phyloP scores from a whole-genome alignment of 345 rosid genomes.

The Murraya koenigii region DNA sequence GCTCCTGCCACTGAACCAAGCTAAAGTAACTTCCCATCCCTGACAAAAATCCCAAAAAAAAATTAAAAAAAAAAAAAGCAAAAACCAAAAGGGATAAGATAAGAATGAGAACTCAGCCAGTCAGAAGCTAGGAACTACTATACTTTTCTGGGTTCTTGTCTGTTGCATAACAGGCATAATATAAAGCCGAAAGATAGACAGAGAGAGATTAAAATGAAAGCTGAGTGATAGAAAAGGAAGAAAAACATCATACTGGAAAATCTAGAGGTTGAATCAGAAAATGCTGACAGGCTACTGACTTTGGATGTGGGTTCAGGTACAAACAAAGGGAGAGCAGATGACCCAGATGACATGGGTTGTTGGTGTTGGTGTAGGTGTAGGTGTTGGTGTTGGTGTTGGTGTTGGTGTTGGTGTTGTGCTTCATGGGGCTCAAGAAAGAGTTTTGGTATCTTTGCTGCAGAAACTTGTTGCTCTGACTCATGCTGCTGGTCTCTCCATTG shows the following conservation, averaged over 20 bases:
- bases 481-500: constrained; percentile 83
- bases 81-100: not conserved
- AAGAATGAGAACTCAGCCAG: not conserved
- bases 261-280: constrained; percentile 49
- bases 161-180: not conserved
- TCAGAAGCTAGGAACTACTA: not conserved
- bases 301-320: constrained; percentile 54
- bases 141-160: not conserved
- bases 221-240: not conserved
- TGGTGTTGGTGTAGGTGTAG: constrained; percentile 25
- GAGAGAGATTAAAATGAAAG: not conserved
- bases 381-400: constrained; percentile 23
- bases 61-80: not conserved
- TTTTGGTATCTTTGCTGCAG: constrained; percentile 73
- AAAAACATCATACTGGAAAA: constrained; percentile 44
- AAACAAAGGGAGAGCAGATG: constrained; percentile 78
- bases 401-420: constrained; percentile 19
- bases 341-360: constrained; percentile 33
- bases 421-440: constrained; percentile 43
- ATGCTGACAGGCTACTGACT: constrained; percentile 48
- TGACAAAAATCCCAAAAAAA: constrained; percentile 17
- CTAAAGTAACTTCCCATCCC: constrained; percentile 83
- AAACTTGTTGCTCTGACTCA: constrained; percentile 59
- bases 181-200: not conserved
- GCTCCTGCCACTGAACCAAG: constrained; percentile 88